These are phyloP conservation scores for Termitomyces titanicus DNA, from an alignment of 768 basidiomycete species.

Conservation along the genomic window DNA sequence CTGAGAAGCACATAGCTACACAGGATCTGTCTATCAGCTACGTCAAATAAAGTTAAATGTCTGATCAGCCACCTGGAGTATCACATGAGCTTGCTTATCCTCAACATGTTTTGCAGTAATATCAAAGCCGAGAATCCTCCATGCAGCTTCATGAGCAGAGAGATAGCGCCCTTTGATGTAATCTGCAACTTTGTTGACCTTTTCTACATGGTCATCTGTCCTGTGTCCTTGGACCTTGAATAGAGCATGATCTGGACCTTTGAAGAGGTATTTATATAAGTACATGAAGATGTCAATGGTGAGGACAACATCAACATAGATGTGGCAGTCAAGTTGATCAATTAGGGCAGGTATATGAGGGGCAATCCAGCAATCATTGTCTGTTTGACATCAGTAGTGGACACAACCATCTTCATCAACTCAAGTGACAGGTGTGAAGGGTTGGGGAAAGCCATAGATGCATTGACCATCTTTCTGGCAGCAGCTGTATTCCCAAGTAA, in stretches of 20 bases:
- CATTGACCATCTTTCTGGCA: neutral
- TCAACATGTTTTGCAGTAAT: no score
- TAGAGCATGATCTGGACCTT: slow-evolving; percentile 2
- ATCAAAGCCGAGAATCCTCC: no score
- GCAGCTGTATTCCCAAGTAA: neutral
- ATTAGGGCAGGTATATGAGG: neutral
- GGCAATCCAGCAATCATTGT: neutral
- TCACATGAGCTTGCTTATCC: no score
- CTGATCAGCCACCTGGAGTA: no score
- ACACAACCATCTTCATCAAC: neutral
- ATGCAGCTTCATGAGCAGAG: no score
- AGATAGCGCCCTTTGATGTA: no score
- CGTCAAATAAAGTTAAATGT: no score
- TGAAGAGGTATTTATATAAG: slow-evolving; percentile 9
- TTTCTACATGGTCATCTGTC: no score
- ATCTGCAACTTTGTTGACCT: no score
- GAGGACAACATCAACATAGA: neutral
- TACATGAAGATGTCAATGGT: slow-evolving; percentile 7
- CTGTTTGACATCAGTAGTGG: neutral
- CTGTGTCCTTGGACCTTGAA: no score
- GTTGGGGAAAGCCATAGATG: slow-evolving; percentile 2
- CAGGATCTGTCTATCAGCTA: no score
- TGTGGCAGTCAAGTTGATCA: slow-evolving; percentile 4
- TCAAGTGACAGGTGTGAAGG: neutral
- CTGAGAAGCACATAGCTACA: no score